Conservation (phyloP, 176 grass and related monocot species). For the Lolium perenne region DNA sequence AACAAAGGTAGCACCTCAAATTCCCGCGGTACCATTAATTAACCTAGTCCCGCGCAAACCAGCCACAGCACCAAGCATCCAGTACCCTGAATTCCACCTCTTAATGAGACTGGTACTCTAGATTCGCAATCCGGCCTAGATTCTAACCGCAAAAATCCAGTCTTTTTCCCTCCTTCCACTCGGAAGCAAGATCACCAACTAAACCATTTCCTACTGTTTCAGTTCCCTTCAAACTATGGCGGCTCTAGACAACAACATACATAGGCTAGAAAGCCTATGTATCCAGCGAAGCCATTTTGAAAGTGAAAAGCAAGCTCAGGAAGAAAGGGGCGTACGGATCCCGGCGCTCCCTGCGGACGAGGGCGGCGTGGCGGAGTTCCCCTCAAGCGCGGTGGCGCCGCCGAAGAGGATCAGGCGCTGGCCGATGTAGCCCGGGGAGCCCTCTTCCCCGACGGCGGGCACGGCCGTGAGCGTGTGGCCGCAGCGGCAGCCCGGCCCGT, state of each 20-base stretch:
- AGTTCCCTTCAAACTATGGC: background rate
- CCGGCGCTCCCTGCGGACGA: constrained; percentile 76
- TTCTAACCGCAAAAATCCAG: background rate
- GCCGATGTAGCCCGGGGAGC: constrained; percentile 62
- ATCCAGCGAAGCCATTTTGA: background rate
- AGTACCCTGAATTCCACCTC: background rate
- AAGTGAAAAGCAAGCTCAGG: constrained; percentile 6
- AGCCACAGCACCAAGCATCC: background rate
- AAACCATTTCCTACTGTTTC: background rate
- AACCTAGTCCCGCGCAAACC: constrained; percentile 26
- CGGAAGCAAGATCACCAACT: constrained; percentile 13
- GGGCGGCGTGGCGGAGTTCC: constrained; percentile 67
- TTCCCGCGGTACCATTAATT: background rate
- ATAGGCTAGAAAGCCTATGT: constrained; percentile 6
- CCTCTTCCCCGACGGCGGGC: constrained; percentile 76
- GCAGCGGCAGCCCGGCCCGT: constrained; percentile 90
- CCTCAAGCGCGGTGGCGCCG: constrained; percentile 92
- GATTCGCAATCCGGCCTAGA: background rate
- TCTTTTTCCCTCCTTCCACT: background rate
- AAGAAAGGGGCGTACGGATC: constrained; percentile 63
- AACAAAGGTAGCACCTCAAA: constrained; percentile 6
- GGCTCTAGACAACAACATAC: background rate
- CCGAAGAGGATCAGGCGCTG: constrained; percentile 82
- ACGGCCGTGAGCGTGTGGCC: constrained; percentile 92
- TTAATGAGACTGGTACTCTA: constrained; percentile 16